Conservation (phyloP, 2,329 filamentous ascomycete species). For the Apiospora koreana region DNA sequence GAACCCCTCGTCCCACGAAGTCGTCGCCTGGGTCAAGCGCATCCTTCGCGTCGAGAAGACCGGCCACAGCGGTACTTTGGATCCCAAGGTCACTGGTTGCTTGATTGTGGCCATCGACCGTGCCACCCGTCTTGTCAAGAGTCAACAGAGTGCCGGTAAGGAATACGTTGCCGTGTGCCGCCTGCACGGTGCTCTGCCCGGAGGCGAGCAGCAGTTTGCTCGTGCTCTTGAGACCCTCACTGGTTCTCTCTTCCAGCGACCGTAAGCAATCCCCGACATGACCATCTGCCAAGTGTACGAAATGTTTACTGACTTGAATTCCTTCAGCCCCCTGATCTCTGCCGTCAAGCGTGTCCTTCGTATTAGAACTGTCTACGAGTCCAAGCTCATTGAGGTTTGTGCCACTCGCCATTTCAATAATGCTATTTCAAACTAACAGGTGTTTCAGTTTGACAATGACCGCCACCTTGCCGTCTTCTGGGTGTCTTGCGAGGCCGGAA, state of each 20-base stretch:
- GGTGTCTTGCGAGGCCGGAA: slow-evolving; percentile 98
- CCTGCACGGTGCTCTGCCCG: slow-evolving; percentile 92
- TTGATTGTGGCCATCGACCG: slow-evolving; percentile 83
- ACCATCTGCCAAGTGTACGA: not conserved
- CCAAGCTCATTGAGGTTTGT: slow-evolving; percentile 75
- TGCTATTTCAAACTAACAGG: not conserved
- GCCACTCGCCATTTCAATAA: too few species aligned
- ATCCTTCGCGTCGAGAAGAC: slow-evolving; percentile 95
- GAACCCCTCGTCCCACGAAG: slow-evolving; percentile 97
- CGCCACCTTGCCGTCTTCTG: slow-evolving; percentile 97
- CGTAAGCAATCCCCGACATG: slow-evolving; percentile 33
- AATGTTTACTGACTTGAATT: not conserved
- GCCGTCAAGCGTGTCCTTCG: slow-evolving; percentile 98
- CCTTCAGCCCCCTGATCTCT: slow-evolving; percentile 74
- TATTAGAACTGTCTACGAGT: slow-evolving; percentile 97
- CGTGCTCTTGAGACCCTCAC: slow-evolving; percentile 94
- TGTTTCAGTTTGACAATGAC: slow-evolving; percentile 81
- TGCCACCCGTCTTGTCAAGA: slow-evolving; percentile 96
- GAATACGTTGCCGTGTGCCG: slow-evolving; percentile 97
- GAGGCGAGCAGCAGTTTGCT: slow-evolving; percentile 89
- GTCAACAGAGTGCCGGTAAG: slow-evolving; percentile 90
- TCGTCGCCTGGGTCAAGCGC: slow-evolving; percentile 98
- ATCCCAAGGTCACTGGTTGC: slow-evolving; percentile 96
- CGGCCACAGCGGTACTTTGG: slow-evolving; percentile 95
- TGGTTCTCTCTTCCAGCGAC: slow-evolving; percentile 94